Percentiles rank a stretch among this genome's conserved stretches.
Conservation (phyloP, 2,329 filamentous ascomycete genomes). For the Verticillium nubilum region DNA sequence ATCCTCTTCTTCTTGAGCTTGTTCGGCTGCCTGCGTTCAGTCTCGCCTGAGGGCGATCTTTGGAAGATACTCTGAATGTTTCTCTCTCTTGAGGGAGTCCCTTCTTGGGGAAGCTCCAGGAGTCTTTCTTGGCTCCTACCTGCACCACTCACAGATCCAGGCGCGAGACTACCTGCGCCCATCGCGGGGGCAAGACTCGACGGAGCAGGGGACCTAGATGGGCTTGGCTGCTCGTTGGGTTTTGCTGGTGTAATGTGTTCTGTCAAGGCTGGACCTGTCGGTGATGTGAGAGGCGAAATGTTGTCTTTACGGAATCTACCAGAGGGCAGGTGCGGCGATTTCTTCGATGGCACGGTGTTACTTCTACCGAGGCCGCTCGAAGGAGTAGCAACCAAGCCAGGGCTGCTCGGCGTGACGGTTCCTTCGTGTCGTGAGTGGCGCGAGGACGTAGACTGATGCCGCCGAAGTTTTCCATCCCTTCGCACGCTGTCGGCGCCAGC, state of each 20-base stretch:
- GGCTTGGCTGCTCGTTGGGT: slow-evolving; percentile 1
- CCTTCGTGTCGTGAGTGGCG: slow-evolving; percentile 73
- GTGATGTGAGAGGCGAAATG: slow-evolving; percentile 14
- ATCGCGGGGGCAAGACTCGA: slow-evolving; percentile 22
- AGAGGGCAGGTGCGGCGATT: slow-evolving; percentile 66
- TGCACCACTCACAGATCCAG: slow-evolving; percentile 22
- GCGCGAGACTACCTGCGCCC: slow-evolving; percentile 18
- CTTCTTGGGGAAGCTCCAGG: slow-evolving; percentile 32
- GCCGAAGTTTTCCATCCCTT: slow-evolving; percentile 70
- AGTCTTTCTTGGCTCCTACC: slow-evolving; percentile 45
- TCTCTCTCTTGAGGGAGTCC: slow-evolving; percentile 60
- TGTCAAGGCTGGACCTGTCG: slow-evolving; percentile 25
- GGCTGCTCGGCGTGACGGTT: slow-evolving; percentile 63
- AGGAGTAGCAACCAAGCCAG: slow-evolving; percentile 47
- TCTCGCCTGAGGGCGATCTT: slow-evolving; percentile 56
- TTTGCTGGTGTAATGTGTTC: slow-evolving; percentile 29
- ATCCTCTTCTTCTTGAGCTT: slow-evolving; percentile 85
- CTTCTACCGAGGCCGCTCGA: slow-evolving; percentile 58
- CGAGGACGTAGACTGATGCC: slow-evolving; percentile 93
- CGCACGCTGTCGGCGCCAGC: slow-evolving; percentile 82
- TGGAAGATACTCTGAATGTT: slow-evolving; percentile 67
- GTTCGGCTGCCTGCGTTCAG: slow-evolving; percentile 71
- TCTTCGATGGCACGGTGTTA: slow-evolving; percentile 91
- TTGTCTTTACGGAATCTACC: slow-evolving; percentile 53
- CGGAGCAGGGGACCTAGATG: slow-evolving; percentile 7